Conservation (phyloP, 495 filamentous ascomycete genomes). For the Aspergillus nanangensis region DNA sequence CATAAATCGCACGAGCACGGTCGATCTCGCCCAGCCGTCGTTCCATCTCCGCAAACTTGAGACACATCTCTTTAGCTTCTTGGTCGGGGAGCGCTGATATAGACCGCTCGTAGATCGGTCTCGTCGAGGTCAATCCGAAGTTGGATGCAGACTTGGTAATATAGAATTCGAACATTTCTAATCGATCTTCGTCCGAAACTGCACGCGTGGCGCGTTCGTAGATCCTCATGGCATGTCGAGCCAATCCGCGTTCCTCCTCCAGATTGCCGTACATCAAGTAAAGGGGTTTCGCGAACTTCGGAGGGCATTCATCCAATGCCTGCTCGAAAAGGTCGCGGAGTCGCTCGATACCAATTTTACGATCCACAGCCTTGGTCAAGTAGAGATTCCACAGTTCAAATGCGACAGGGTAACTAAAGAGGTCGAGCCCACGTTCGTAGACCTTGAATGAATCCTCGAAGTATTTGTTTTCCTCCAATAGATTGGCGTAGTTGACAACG, state of each 20-base stretch:
- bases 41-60: slow-evolving; percentile 99
- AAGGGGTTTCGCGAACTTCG: slow-evolving; percentile 91
- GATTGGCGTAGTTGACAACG: slow-evolving; percentile 96
- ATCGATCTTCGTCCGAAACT: slow-evolving; percentile 89
- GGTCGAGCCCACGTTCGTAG: slow-evolving; percentile 92
- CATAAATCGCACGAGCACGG: slow-evolving; percentile 89
- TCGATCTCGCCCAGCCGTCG: slow-evolving; percentile 94
- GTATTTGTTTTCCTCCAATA: slow-evolving; percentile 92
- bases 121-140: slow-evolving; percentile 93
- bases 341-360: slow-evolving; percentile 90
- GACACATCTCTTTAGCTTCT: slow-evolving; percentile 95
- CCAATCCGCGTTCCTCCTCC: slow-evolving; percentile 92
- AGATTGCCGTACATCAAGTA: slow-evolving; percentile 99
- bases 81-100: slow-evolving; percentile 88
- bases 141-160: slow-evolving; percentile 98
- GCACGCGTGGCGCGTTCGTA: slow-evolving; percentile 96
- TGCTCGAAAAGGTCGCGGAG: slow-evolving; percentile 96
- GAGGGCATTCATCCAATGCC: slow-evolving; percentile 88
- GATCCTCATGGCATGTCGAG: slow-evolving; percentile 97
- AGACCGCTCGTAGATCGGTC: slow-evolving; percentile 93
- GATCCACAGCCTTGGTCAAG: slow-evolving; percentile 92
- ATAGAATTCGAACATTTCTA: slow-evolving; percentile 99
- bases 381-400: slow-evolving; percentile 99
- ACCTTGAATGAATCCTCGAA: slow-evolving; percentile 97
- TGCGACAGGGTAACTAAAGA: slow-evolving; percentile 96